Evolutionary conservation across 257 asterid genomes (phyloP), one percentile per base, ranked within the genome.

Genomic region (Anisodus acutangulus): DNA sequence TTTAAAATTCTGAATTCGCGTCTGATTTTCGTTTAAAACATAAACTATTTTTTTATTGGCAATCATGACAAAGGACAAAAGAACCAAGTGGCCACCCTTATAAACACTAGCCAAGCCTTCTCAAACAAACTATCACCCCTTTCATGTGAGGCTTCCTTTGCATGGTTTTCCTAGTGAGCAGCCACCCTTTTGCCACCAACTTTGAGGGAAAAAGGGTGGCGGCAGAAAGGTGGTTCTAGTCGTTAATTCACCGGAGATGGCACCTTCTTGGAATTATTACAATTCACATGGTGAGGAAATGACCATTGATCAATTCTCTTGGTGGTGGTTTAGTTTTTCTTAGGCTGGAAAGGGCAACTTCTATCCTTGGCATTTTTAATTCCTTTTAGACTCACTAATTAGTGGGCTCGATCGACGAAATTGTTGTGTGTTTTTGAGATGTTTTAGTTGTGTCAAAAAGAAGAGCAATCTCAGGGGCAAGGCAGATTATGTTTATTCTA

Each of bases 341-440:
- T 31, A 31, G 70, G 57, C 62, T 43, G 62, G 69, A 62, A 59
- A 81, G 84, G 84, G 84, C 47, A 81, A 62, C 76, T 62, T 79
- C 76, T 43, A 81, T 62, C 84, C 84, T 81, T 62, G 76, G 84
- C 78, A 81, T 81, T 60, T 81, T 57, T 54, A 79, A 10, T 16
- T 37, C 49, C 54, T 10, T 3, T 67, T 26, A 3, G 71, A 35
- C 22, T 31, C n/a, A 64, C 45, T 64, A 31, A 31, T 31, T 64
- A 37, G 4, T 13, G 10, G 22, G 51, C 49, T 67, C 12, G 4
- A 45, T 72, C 17, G 13, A 10, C 17, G 11, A 47, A 72, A 45
- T 72, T 31, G 35, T 31, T 31, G 35, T 31, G 35, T 31, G 35
- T 31, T 31, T 22, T 31, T 31, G 35, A 31, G 35, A 31, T 31